Percentiles rank a stretch among this genome's conserved stretches.
Evolutionary conservation across 257 asterid species (phyloP).

Genomic region (Scutellaria baicalensis): DNA sequence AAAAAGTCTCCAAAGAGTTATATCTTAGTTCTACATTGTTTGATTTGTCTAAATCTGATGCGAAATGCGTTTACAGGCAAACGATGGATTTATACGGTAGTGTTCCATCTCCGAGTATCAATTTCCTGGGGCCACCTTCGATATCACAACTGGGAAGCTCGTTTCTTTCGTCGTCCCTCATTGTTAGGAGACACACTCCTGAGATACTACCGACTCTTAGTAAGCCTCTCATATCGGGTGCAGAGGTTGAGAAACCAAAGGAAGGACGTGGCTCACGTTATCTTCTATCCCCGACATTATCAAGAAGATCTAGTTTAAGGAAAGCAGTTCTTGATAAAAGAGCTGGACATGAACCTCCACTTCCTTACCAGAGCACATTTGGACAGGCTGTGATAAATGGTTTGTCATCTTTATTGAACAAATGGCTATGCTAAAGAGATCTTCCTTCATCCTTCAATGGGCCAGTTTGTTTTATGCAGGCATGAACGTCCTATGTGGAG

Average conservation of each 20-base stretch:
- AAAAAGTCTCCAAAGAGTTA: too few species aligned
- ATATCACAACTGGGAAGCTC: slow-evolving; percentile 67
- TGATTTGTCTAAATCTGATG: not conserved
- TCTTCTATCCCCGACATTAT: slow-evolving; percentile 45
- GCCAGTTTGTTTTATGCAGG: slow-evolving; percentile 30
- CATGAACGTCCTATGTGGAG: slow-evolving; percentile 89
- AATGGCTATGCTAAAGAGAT: too few species aligned
- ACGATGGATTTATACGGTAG: slow-evolving; percentile 81
- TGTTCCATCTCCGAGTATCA: slow-evolving; percentile 68
- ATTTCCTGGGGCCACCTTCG: slow-evolving; percentile 61
- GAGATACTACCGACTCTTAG: slow-evolving; percentile 58
- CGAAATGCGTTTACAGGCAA: slow-evolving; percentile 44
- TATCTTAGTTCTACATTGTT: too few species aligned
- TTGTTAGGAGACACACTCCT: slow-evolving; percentile 60
- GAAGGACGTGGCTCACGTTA: slow-evolving; percentile 41
- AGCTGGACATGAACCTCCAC: slow-evolving; percentile 46
- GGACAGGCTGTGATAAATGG: slow-evolving; percentile 91
- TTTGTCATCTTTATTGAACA: slow-evolving; percentile 10
- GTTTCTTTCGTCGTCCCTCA: slow-evolving; percentile 53
- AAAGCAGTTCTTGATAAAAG: slow-evolving; percentile 35
- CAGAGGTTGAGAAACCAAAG: slow-evolving; percentile 35
- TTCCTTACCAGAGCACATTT: slow-evolving; percentile 52
- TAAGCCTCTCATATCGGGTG: slow-evolving; percentile 50
- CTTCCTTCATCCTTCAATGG: too few species aligned
- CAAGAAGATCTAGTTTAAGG: slow-evolving; percentile 42